These are phyloP conservation scores for Colletotrichum sansevieriae DNA, from an alignment of 2,329 filamentous ascomycete genomes.

Conservation along the genomic window DNA sequence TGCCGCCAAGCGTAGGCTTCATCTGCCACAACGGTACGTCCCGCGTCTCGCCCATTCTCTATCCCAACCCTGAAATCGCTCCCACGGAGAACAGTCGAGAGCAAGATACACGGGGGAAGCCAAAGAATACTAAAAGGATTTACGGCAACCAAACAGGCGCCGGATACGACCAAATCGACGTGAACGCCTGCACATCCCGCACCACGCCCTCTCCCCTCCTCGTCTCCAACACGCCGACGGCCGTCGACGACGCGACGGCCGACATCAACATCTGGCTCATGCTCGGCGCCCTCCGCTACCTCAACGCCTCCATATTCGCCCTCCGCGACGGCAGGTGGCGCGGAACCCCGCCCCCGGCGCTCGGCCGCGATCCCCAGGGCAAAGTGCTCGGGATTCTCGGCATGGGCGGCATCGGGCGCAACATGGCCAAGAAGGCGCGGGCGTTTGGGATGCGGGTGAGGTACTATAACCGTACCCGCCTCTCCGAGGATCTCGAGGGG, in stretches of 20 bases:
- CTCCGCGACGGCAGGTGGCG: slow-evolving; percentile 78
- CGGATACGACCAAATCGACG: slow-evolving; percentile 87
- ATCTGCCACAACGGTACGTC: slow-evolving; percentile 71
- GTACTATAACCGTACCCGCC: slow-evolving; percentile 78
- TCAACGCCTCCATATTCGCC: slow-evolving; percentile 74
- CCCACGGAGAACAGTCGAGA: no score
- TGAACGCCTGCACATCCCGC: slow-evolving; percentile 76
- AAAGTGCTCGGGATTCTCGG: slow-evolving; percentile 85
- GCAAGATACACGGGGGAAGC: no score
- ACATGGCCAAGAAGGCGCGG: slow-evolving; percentile 79
- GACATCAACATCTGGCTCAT: slow-evolving; percentile 86
- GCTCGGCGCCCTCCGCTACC: slow-evolving; percentile 81
- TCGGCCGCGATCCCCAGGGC: slow-evolving; percentile 82
- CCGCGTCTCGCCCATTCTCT: background rate
- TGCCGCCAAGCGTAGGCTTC: slow-evolving; percentile 68
- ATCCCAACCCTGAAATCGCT: no score
- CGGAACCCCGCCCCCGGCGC: slow-evolving; percentile 66
- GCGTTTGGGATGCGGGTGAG: slow-evolving; percentile 82
- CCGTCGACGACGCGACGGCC: slow-evolving; percentile 86
- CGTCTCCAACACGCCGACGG: slow-evolving; percentile 85
- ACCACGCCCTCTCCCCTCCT: slow-evolving; percentile 60
- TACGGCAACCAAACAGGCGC: slow-evolving; percentile 66
- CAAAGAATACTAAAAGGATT: no score
- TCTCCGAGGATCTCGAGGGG: slow-evolving; percentile 66
- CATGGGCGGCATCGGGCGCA: slow-evolving; percentile 88